Base-by-base conservation (phyloP, 192 early-diverging fungal species). In the Haplosporangium gracile region DNA sequence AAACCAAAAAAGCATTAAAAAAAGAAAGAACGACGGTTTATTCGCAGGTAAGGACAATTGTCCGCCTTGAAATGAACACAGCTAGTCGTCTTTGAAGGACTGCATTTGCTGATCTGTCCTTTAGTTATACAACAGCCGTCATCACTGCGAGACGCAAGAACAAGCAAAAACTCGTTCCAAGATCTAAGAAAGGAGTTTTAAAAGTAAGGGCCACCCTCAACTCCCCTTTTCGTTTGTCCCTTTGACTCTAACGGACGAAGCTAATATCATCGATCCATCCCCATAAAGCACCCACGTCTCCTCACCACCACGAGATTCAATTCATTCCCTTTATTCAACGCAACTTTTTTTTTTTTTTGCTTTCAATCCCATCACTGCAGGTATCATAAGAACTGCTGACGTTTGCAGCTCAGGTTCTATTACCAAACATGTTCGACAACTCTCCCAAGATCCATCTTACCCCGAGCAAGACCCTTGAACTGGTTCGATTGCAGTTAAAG, bases 51-150 rank as follows among this genome's bases (percentile, higher is more conserved):
- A 24, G 40, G 69, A 70, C 69, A 70, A 42, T n/a, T 70, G 38
- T 70, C 38, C 69, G 24, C 39, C 69, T 70, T 70, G 69, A 70
- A 70, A 20, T 5, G 69, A 36, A 70, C 36, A 70, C 7, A 42
- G 69, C 39, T 42, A 18, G 24, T 70, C 24, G 9, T 70, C 69
- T 18, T 70, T 39, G 39, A 70, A 70, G 36, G 7, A 39, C 39
- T 70, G 36, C 69, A 70, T 63, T 70, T 36, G 39, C 69, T 70
- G 69, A 70, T 42, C 38, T 2, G 18, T 70, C 69, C 38, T 70
- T 70, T 42, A 24, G 69, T 70, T 42, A 40, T 39, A 70, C 68
- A 70, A 70, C 39, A 70, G 69, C 69, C 69, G 38, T 70, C 36
- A 38, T 70, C 18, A 70, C 24, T 22, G 20, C 69, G 38, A 18